phyloP scores from a whole-genome alignment of 352 stramenopile species.

The Phytophthora fragariaefolia region DNA sequence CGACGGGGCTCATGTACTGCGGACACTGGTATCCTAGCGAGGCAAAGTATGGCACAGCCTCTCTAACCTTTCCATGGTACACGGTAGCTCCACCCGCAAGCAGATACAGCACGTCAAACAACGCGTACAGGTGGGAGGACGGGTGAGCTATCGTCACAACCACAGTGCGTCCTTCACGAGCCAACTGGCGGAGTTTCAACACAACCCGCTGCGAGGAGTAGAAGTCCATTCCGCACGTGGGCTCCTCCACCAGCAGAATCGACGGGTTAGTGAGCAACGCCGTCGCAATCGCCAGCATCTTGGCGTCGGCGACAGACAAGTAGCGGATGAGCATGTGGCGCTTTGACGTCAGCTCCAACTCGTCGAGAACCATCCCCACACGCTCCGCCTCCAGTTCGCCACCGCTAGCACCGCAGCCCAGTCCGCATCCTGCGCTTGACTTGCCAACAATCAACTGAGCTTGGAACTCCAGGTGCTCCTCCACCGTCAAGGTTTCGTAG shows the following conservation, averaged over 20 bases:
- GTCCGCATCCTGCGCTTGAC: conserved; percentile 12
- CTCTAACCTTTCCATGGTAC: conserved; percentile 60
- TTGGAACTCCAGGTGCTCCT: conserved; percentile 46
- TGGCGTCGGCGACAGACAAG: conserved; percentile 55
- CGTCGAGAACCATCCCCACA: conserved; percentile 38
- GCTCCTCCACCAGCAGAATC: conserved; percentile 88
- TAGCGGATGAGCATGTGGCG: conserved; percentile 42
- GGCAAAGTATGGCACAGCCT: conserved; percentile 65
- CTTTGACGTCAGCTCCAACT: conserved; percentile 32
- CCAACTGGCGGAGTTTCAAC: conserved; percentile 68
- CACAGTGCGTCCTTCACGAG: conserved; percentile 84
- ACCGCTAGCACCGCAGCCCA: conserved; percentile 21
- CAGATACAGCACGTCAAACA: conserved; percentile 71
- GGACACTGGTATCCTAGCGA: conserved; percentile 61
- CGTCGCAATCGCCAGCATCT: conserved; percentile 85
- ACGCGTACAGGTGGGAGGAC: conserved; percentile 63
- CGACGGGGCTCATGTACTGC: conserved; percentile 62
- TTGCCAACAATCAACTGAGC: conserved; percentile 26
- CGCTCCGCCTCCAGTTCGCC: conserved; percentile 21
- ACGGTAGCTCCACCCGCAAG: conserved; percentile 55
- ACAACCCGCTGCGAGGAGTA: conserved; percentile 63
- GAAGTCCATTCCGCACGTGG: conserved; percentile 70
- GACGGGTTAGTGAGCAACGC: conserved; percentile 83
- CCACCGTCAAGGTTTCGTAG: conserved; percentile 45
- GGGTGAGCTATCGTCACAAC: conserved; percentile 90